Evolutionary conservation across 2,329 filamentous ascomycete genomes (phyloP).

Genomic region (Pseudocercospora macadamiae): DNA sequence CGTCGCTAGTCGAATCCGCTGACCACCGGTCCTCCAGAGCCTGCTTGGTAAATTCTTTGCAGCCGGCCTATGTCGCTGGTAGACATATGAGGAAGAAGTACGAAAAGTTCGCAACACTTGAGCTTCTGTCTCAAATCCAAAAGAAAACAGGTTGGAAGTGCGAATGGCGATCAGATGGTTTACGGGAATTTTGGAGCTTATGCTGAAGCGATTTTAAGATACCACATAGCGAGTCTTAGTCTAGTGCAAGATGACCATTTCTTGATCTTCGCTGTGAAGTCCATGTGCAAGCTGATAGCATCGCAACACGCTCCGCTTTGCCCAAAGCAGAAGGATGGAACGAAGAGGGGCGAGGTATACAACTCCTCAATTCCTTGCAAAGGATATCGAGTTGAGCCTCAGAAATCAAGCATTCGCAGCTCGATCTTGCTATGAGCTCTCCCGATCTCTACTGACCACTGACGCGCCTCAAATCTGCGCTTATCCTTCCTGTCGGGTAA

Average conservation of each 20-base stretch:
- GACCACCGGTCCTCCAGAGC: conserved; percentile 2
- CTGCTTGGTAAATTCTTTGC: conserved; percentile 19
- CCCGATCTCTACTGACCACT: not conserved
- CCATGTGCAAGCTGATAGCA: too few species aligned
- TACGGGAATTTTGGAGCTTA: conserved; percentile 20
- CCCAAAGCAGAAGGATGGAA: not conserved
- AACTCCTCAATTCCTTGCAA: not conserved
- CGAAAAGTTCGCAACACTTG: conserved; percentile 20
- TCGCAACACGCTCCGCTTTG: not conserved
- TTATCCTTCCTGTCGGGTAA: not conserved
- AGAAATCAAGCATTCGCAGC: not conserved
- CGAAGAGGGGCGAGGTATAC: conserved; percentile 1
- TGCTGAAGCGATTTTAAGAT: conserved; percentile 6
- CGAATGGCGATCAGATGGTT: conserved; percentile 18
- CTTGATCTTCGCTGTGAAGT: too few species aligned
- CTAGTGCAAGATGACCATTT: too few species aligned
- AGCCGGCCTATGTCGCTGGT: conserved; percentile 19
- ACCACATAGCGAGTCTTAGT: too few species aligned
- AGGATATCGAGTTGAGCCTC: not conserved
- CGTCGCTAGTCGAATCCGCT: not conserved
- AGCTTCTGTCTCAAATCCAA: conserved; percentile 21
- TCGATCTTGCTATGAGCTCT: not conserved
- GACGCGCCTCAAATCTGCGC: not conserved
- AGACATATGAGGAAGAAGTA: conserved; percentile 21
- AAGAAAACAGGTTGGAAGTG: conserved; percentile 23